These are phyloP conservation scores for Gastrodia elata DNA, from an alignment of 106 monocot species.

Conservation along the genomic window DNA sequence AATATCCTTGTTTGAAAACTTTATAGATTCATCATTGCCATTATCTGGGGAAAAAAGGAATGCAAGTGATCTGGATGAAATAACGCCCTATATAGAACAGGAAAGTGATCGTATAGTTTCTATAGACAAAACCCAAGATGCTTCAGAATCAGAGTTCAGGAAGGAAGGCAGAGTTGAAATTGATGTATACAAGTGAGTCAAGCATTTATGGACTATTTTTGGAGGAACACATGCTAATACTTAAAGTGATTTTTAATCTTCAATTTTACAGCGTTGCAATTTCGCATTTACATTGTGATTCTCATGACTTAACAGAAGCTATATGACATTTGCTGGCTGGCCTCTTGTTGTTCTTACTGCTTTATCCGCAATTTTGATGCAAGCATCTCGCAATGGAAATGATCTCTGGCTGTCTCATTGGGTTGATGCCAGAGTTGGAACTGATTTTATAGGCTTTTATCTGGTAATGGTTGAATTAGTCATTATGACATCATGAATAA, in stretches of 20 bases:
- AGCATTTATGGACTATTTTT: slow-evolving; percentile 1
- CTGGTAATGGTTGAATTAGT: slow-evolving; percentile 43
- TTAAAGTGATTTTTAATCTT: not conserved
- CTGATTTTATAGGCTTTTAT: slow-evolving; percentile 51
- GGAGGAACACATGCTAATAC: not conserved
- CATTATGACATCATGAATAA: not conserved
- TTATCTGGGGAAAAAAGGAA: slow-evolving; percentile 11
- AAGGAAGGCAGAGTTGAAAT: slow-evolving; percentile 78
- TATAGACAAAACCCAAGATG: slow-evolving; percentile 33
- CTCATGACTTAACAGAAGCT: slow-evolving; percentile 39
- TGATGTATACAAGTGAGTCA: slow-evolving; percentile 77
- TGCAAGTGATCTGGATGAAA: slow-evolving; percentile 13
- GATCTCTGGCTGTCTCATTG: slow-evolving; percentile 96
- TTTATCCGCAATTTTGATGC: slow-evolving; percentile 75
- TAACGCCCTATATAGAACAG: slow-evolving; percentile 9
- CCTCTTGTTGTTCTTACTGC: slow-evolving; percentile 50
- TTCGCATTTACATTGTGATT: not conserved
- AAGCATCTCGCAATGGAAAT: slow-evolving; percentile 96
- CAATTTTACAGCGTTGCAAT: not conserved
- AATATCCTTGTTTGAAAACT: slow-evolving; percentile 20
- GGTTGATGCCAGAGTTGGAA: slow-evolving; percentile 65
- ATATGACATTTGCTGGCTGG: slow-evolving; percentile 57
- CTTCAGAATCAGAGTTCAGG: slow-evolving; percentile 39
- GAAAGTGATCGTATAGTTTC: slow-evolving; percentile 21
- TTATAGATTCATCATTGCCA: slow-evolving; percentile 17